phyloP scores from a whole-genome alignment of 177 flowering plant genomes.

The Vitis hybrid region DNA sequence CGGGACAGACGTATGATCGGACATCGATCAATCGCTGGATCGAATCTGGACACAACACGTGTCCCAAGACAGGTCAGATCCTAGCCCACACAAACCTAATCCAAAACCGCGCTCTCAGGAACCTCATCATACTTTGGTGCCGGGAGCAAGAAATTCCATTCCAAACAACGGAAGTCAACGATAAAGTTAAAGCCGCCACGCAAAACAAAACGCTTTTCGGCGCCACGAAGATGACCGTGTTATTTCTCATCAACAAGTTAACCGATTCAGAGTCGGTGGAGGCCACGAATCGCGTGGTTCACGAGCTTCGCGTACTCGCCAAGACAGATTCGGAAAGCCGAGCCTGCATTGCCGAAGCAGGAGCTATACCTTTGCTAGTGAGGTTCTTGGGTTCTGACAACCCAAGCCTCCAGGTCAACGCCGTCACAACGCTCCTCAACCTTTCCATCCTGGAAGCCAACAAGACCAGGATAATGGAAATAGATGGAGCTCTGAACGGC shows the following conservation, averaged over 20 bases:
- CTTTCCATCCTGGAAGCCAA: conserved; percentile 71
- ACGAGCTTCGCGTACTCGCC: conserved; percentile 75
- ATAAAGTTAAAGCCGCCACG: conserved; percentile 18
- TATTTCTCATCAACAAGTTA: conserved; percentile 53
- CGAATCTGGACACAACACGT: conserved; percentile 77
- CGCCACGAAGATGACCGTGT: conserved; percentile 76
- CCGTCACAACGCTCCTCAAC: conserved; percentile 78
- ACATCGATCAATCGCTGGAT: conserved; percentile 65
- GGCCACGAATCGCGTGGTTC: conserved; percentile 43
- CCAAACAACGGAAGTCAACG: conserved; percentile 29
- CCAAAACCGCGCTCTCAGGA: conserved; percentile 66
- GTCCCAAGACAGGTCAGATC: conserved; percentile 86
- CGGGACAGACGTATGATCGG: conserved; percentile 91
- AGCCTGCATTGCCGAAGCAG: conserved; percentile 70
- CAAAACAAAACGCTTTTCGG: conserved; percentile 59
- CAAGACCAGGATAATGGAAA: conserved; percentile 66
- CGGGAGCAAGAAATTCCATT: conserved; percentile 67
- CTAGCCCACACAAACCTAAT: conserved; percentile 53
- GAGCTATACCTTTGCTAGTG: conserved; percentile 58
- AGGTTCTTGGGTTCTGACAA: conserved; percentile 42
- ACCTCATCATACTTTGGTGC: conserved; percentile 74
- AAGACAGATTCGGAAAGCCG: conserved; percentile 72
- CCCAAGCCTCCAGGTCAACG: conserved; percentile 66
- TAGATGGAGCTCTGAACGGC: conserved; percentile 56
- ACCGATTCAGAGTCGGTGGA: conserved; percentile 27